Percentiles rank a stretch among this genome's conserved stretches.
Conservation (phyloP, 371 early-diverging fungal species). For the Lichtheimia ramosa region DNA sequence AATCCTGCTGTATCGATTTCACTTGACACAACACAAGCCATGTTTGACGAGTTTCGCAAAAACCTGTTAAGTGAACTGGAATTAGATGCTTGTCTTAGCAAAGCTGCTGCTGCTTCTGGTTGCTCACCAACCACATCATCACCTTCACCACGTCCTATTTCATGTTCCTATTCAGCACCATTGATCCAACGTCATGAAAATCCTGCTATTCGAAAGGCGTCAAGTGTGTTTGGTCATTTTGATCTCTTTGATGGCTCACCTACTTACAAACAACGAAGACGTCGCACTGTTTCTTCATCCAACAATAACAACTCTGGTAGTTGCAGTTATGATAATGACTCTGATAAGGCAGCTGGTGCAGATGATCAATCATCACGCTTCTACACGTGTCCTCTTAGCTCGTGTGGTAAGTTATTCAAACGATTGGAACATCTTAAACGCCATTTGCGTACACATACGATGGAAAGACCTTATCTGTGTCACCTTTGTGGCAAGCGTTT, state of each 20-base stretch:
- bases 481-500: constrained; percentile 75
- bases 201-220: constrained; percentile 21
- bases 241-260: constrained; percentile 71
- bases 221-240: constrained; percentile 56
- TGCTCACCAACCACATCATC: background rate
- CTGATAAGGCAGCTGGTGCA: background rate
- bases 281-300: constrained; percentile 41
- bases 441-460: constrained; percentile 61
- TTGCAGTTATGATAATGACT: background rate
- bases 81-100: constrained; percentile 20
- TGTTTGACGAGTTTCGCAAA: constrained; percentile 38
- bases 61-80: constrained; percentile 30
- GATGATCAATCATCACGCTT: constrained; percentile 11
- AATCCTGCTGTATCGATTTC: constrained; percentile 34
- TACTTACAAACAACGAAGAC: constrained; percentile 71
- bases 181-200: background rate
- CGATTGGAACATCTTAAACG: constrained; percentile 81
- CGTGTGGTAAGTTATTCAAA: constrained; percentile 77
- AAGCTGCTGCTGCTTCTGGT: background rate
- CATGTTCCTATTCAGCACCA: constrained; percentile 12
- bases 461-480: constrained; percentile 71
- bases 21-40: constrained; percentile 37
- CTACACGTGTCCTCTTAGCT: constrained; percentile 16
- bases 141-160: constrained; percentile 8
- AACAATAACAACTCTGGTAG: background rate